Percentiles rank a stretch among this genome's conserved stretches.
These are phyloP conservation scores for Tarenaya hassleriana DNA, from an alignment of 345 rosid genomes.

Conservation along the genomic window DNA sequence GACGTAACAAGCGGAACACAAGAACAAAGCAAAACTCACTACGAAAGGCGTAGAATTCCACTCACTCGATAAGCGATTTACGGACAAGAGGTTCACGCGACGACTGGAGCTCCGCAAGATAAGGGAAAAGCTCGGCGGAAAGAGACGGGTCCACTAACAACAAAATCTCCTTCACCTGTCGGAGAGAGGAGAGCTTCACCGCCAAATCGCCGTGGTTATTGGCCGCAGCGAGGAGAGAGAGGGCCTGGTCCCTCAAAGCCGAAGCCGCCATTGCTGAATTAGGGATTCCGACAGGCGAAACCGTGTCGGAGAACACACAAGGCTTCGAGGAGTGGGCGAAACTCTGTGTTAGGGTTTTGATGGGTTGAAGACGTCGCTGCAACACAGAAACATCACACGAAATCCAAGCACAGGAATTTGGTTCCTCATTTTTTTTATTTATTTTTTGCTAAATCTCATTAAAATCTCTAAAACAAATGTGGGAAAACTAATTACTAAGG, in stretches of 20 bases:
- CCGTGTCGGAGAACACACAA: background rate
- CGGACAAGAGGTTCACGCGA: conserved; percentile 75
- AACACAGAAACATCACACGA: no score
- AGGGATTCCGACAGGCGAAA: conserved; percentile 16
- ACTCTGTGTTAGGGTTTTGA: conserved; percentile 24
- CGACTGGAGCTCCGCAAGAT: conserved; percentile 65
- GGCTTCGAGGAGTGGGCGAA: background rate
- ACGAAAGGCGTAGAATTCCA: conserved; percentile 15
- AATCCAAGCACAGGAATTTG: no score
- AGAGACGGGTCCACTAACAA: conserved; percentile 55
- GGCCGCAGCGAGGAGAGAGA: conserved; percentile 75
- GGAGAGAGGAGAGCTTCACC: conserved; percentile 80
- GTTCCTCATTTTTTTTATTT: no score
- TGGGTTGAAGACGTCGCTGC: conserved; percentile 5
- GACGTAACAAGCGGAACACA: background rate
- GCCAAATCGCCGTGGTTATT: conserved; percentile 76
- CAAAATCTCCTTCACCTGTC: conserved; percentile 69
- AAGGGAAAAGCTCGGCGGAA: conserved; percentile 73
- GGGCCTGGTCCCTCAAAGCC: conserved; percentile 56
- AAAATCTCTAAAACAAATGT: no score
- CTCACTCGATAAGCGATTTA: conserved; percentile 69
- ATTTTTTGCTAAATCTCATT: no score
- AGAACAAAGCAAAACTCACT: background rate
- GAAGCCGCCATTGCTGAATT: conserved; percentile 27
- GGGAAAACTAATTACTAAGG: no score